A percentile compares a stretch with the other conserved stretches of the same genome.
Conservation (phyloP, 371 early-diverging fungal species). For the Funneliformis caledonium region DNA sequence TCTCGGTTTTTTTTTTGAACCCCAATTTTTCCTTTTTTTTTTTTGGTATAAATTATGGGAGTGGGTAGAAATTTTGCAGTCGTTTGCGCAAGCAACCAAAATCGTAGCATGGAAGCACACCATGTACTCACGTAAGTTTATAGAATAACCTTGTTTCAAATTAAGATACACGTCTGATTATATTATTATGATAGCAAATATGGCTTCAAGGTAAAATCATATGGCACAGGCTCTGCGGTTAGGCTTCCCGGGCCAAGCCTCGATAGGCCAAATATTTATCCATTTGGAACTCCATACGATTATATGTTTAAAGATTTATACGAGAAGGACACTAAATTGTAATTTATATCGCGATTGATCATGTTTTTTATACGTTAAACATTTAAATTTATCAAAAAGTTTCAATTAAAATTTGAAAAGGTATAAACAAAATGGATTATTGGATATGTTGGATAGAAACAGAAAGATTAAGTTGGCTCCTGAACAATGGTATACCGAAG, state of each 20-base stretch:
- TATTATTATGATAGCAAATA: slow-evolving; percentile 56
- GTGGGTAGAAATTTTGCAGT: slow-evolving; percentile 69
- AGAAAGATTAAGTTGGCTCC: slow-evolving; percentile 89
- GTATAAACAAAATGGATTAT: slow-evolving; percentile 87
- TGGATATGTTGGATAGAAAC: slow-evolving; percentile 93
- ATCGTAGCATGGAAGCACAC: slow-evolving; percentile 97
- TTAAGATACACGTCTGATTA: slow-evolving; percentile 9
- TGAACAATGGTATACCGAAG: slow-evolving; percentile 85
- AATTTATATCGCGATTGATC: slow-evolving; percentile 42
- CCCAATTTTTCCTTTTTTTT: no score
- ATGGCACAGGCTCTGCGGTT: slow-evolving; percentile 90
- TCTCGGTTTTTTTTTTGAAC: no score
- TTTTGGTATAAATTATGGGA: background rate
- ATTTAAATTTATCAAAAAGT: background rate
- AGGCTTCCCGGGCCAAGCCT: slow-evolving; percentile 92
- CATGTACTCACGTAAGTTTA: slow-evolving; percentile 73
- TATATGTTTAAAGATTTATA: slow-evolving; percentile 86
- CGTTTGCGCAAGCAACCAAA: slow-evolving; percentile 96
- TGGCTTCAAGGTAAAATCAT: slow-evolving; percentile 83
- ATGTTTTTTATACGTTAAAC: background rate
- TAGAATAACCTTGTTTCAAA: slow-evolving; percentile 9
- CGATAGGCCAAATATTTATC: slow-evolving; percentile 89
- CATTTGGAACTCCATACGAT: slow-evolving; percentile 92
- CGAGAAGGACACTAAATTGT: slow-evolving; percentile 73
- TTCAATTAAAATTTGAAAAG: slow-evolving; percentile 46